Evolutionary conservation across 2,329 filamentous ascomycete genomes (phyloP).

Genomic region (Didymellaceae sp.): DNA sequence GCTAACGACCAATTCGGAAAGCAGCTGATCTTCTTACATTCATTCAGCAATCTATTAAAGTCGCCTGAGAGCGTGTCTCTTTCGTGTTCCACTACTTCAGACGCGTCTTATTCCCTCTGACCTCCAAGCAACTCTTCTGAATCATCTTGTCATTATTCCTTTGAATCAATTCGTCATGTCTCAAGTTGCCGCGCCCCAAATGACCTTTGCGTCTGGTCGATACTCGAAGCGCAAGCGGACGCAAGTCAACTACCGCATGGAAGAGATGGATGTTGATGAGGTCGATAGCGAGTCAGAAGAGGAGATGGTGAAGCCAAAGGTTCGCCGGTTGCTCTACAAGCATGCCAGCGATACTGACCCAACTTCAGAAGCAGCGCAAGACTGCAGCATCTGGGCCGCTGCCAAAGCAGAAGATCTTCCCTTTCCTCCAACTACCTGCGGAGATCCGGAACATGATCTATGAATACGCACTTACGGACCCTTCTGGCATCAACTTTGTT

Average conservation of each 20-base stretch:
- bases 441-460: constrained; percentile 48
- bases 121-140: neutral
- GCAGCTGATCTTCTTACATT: constrained; percentile 21
- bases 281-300: constrained; percentile 25
- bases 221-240: constrained; percentile 46
- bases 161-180: constrained; percentile 21
- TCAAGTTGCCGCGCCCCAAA: constrained; percentile 12
- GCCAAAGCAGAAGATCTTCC: constrained; percentile 42
- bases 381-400: constrained; percentile 28
- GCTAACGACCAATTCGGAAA: constrained; percentile 31
- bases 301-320: constrained; percentile 33
- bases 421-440: constrained; percentile 43
- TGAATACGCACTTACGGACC: constrained; percentile 34
- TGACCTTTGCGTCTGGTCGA: constrained; percentile 27
- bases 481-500: constrained; percentile 34
- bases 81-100: constrained; percentile 29
- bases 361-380: constrained; percentile 32
- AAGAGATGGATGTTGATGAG: constrained; percentile 32
- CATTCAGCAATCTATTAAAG: constrained; percentile 28
- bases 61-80: constrained; percentile 29
- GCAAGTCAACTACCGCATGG: constrained; percentile 39
- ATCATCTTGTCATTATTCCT: neutral
- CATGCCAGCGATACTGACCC: constrained; percentile 11
- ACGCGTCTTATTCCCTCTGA: constrained; percentile 14
- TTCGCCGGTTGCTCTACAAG: constrained; percentile 16